A percentile compares a stretch with the other conserved stretches of the same genome.
These are phyloP conservation scores for Exophiala phaeomuriformis DNA, from an alignment of 2,329 filamentous ascomycete species.

Conservation along the genomic window DNA sequence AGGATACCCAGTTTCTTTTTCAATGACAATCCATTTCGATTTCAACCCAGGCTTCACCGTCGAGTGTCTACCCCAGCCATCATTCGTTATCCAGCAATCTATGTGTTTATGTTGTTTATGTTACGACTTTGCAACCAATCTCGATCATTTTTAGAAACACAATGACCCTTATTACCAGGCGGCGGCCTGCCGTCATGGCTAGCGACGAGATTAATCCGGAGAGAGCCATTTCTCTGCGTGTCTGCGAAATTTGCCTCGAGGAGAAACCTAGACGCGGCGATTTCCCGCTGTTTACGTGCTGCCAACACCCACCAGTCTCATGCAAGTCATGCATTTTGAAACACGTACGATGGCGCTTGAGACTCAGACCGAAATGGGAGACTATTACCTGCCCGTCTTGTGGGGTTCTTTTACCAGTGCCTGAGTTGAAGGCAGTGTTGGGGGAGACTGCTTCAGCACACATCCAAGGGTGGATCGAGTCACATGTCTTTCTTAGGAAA, in stretches of 20 bases:
- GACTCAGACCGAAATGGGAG: neutral
- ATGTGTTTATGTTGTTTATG: neutral
- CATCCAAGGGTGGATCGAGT: neutral
- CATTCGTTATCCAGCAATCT: neutral
- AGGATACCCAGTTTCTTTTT: no score
- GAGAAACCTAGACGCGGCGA: slow-evolving; percentile 3
- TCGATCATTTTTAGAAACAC: no score
- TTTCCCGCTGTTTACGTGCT: slow-evolving; percentile 5
- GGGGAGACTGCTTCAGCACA: neutral
- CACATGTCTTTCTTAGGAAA: neutral
- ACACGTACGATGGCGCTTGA: neutral
- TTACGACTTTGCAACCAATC: no score
- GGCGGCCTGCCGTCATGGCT: neutral
- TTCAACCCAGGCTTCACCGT: no score
- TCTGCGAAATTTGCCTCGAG: slow-evolving; percentile 15
- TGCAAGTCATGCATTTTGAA: slow-evolving; percentile 5
- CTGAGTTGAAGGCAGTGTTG: neutral
- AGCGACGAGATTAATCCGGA: neutral
- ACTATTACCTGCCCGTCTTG: slow-evolving; percentile 12
- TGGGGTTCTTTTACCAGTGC: neutral
- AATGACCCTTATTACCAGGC: neutral
- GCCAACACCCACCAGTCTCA: slow-evolving; percentile 5
- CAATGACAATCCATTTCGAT: no score
- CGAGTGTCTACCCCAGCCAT: neutral
- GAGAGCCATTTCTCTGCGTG: neutral